Evolutionary conservation across 108 stramenopile genomes (phyloP).

Genomic region (Cyclotella choctawhatcheeana): DNA sequence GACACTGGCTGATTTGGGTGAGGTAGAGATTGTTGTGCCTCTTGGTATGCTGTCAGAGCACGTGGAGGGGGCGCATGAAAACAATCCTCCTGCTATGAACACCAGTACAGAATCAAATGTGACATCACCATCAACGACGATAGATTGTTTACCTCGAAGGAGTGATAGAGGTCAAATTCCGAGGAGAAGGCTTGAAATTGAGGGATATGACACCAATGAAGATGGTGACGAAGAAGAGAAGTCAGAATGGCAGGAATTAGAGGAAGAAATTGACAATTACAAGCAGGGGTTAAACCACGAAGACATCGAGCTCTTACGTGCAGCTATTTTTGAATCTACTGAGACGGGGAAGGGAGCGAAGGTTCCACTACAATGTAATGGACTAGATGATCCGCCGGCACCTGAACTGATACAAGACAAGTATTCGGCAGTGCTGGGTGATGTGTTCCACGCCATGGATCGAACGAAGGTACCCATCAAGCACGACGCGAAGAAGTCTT

Average conservation of each 20-base stretch:
- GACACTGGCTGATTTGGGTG: slow-evolving; percentile 20
- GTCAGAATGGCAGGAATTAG: background rate
- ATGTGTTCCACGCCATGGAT: slow-evolving; percentile 39
- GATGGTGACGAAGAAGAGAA: background rate
- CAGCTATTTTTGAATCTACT: background rate
- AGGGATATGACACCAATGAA: slow-evolving; percentile 13
- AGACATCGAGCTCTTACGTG: background rate
- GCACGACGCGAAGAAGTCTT: slow-evolving; percentile 23
- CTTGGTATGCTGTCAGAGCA: slow-evolving; percentile 25
- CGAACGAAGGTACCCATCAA: slow-evolving; percentile 11
- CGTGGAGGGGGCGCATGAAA: too few relatives aligned
- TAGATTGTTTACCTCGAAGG: background rate
- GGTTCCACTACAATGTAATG: background rate
- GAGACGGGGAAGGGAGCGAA: background rate
- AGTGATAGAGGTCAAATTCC: background rate
- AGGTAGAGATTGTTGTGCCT: slow-evolving; percentile 22
- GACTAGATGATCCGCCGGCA: background rate
- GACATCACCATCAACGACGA: background rate
- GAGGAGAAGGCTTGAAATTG: background rate
- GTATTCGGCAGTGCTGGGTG: slow-evolving; percentile 25
- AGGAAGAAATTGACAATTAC: background rate
- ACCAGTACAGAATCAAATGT: too few relatives aligned
- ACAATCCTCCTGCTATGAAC: too few relatives aligned
- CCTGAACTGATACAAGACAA: slow-evolving; percentile 6
- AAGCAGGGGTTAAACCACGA: background rate